Percentiles rank a stretch among this genome's conserved stretches.
Conservation (phyloP, 2,329 filamentous ascomycete genomes). For the Xylariaceae sp. region DNA sequence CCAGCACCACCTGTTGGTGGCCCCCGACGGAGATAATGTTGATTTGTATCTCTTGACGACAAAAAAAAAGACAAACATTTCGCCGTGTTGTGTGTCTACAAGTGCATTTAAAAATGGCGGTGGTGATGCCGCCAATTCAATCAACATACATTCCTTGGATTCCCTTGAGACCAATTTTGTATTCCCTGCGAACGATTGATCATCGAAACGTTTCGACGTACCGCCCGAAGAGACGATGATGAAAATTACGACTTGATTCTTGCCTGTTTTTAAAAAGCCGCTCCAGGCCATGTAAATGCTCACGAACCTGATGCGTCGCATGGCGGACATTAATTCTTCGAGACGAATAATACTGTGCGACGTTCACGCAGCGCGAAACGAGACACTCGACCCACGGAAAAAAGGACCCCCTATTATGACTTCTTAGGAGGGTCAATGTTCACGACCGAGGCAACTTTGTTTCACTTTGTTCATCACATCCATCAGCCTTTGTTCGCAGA, state of each 20-base stretch:
- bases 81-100: too few relatives aligned
- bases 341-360: slow-evolving; percentile 22
- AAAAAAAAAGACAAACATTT: too few relatives aligned
- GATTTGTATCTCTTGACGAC: too few relatives aligned
- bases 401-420: slow-evolving; percentile 29
- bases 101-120: slow-evolving; percentile 17
- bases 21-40: slow-evolving; percentile 32
- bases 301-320: slow-evolving; percentile 33
- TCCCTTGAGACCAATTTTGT: slow-evolving; percentile 33
- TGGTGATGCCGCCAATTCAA: slow-evolving; percentile 15
- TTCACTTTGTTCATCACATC: slow-evolving; percentile 29
- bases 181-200: slow-evolving; percentile 34
- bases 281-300: slow-evolving; percentile 32
- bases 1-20: slow-evolving; percentile 40
- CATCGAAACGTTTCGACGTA: slow-evolving; percentile 31
- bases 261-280: slow-evolving; percentile 32
- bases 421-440: slow-evolving; percentile 32
- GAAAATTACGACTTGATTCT: slow-evolving; percentile 39
- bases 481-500: slow-evolving; percentile 17
- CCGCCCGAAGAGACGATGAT: slow-evolving; percentile 34
- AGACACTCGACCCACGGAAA: slow-evolving; percentile 30
- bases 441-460: slow-evolving; percentile 30
- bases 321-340: slow-evolving; percentile 32
- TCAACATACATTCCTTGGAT: slow-evolving; percentile 23
- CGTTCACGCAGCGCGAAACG: slow-evolving; percentile 29